Conservation (phyloP, 2,329 filamentous ascomycete genomes). For the Colletotrichum theobromicola region DNA sequence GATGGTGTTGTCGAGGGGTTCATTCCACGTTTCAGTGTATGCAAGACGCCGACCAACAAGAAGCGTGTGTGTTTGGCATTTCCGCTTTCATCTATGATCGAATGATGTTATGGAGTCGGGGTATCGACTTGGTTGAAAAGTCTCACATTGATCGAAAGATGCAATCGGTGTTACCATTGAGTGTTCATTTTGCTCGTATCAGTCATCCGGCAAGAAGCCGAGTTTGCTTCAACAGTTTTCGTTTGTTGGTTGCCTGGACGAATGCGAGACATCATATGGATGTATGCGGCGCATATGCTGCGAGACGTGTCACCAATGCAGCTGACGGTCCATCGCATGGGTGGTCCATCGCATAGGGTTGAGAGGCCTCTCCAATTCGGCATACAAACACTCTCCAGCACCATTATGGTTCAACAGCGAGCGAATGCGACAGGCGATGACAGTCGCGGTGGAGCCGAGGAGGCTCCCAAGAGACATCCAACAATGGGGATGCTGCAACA, state of each 20-base stretch:
- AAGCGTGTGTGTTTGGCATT: neutral
- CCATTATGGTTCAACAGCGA: neutral
- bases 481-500: neutral
- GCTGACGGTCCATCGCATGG: neutral
- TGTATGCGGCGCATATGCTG: neutral
- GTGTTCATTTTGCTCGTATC: neutral
- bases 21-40: conserved; percentile 14
- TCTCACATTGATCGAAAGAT: neutral
- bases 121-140: neutral
- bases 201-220: neutral
- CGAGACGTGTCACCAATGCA: neutral
- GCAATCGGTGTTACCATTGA: neutral
- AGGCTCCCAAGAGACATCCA: neutral
- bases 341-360: neutral
- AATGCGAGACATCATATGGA: neutral
- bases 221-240: neutral
- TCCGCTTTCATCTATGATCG: neutral
- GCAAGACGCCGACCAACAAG: conserved; percentile 10
- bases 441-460: neutral
- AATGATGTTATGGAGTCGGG: neutral
- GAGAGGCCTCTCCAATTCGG: neutral
- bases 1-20: neutral
- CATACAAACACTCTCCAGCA: neutral
- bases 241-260: neutral
- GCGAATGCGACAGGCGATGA: neutral